Evolutionary conservation across 352 stramenopile genomes (phyloP).

Genomic region (Globisporangium cylindrosporum): DNA sequence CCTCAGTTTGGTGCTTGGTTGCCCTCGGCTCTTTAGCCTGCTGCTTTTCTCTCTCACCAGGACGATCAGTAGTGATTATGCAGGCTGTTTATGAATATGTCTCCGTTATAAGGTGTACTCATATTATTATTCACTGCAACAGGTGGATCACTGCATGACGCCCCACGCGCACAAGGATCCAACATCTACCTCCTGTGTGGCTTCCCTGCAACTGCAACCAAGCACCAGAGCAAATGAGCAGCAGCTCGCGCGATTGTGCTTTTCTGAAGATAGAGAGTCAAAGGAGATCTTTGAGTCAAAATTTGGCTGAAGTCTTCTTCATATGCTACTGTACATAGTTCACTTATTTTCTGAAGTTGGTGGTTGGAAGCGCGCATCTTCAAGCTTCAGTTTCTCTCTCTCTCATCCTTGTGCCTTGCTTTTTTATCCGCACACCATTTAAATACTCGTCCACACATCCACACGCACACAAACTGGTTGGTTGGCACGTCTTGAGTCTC

Average conservation of each 20-base stretch:
- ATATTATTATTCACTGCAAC: too few species aligned
- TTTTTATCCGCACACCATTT: background rate
- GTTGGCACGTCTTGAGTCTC: background rate
- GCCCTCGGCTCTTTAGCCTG: background rate
- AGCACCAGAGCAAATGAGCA: too few species aligned
- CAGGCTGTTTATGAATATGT: background rate
- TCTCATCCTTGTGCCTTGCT: background rate
- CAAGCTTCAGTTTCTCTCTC: background rate
- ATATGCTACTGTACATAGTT: background rate
- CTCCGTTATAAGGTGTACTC: too few species aligned
- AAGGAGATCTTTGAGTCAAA: constrained; percentile 1
- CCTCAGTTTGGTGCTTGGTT: background rate
- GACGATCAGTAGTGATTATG: background rate
- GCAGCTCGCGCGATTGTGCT: too few species aligned
- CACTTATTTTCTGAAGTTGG: constrained; percentile 6
- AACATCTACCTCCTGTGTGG: background rate
- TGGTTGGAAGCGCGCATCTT: background rate
- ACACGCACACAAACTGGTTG: constrained; percentile 2
- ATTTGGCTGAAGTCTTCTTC: background rate
- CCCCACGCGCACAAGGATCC: background rate
- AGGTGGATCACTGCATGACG: background rate
- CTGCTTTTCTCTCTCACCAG: background rate
- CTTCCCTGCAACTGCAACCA: background rate
- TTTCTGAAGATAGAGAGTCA: background rate
- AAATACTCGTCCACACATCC: constrained; percentile 5